Conservation (phyloP, 768 basidiomycete species). For the Kondoa subrosea region DNA sequence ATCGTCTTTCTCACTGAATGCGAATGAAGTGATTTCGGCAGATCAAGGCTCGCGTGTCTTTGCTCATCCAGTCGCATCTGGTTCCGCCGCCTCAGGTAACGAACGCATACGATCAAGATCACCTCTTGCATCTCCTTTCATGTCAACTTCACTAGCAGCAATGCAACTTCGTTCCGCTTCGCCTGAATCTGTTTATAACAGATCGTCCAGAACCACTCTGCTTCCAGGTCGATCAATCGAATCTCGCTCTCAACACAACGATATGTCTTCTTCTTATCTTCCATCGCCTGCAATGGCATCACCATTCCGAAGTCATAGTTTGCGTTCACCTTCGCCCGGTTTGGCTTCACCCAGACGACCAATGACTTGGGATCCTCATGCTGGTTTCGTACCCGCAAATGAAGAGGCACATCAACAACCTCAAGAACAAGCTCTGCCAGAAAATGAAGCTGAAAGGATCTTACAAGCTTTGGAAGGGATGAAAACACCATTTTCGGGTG, state of each 20-base stretch:
- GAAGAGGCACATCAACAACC: background rate
- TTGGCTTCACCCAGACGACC: background rate
- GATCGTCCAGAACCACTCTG: too few species aligned
- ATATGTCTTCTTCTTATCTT: too few species aligned
- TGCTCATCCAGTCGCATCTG: background rate
- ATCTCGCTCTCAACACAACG: background rate
- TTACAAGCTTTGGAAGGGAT: background rate
- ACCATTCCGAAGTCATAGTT: too few species aligned
- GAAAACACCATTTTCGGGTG: background rate
- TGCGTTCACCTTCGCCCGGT: background rate
- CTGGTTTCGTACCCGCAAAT: background rate
- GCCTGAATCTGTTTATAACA: background rate
- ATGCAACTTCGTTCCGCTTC: background rate
- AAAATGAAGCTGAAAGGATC: background rate
- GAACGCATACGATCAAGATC: background rate
- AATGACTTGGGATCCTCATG: background rate
- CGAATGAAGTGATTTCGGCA: background rate
- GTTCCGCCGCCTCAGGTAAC: background rate
- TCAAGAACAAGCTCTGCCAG: background rate
- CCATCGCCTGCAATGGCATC: too few species aligned
- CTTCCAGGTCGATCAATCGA: too few species aligned
- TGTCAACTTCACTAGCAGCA: background rate
- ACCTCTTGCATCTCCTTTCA: background rate
- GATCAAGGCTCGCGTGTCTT: background rate
- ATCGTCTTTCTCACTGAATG: background rate